Evolutionary conservation across 2,329 filamentous ascomycete genomes (phyloP), one percentile per base, ranked within the genome.

Genomic region (Ophiocordyceps robertsii): DNA sequence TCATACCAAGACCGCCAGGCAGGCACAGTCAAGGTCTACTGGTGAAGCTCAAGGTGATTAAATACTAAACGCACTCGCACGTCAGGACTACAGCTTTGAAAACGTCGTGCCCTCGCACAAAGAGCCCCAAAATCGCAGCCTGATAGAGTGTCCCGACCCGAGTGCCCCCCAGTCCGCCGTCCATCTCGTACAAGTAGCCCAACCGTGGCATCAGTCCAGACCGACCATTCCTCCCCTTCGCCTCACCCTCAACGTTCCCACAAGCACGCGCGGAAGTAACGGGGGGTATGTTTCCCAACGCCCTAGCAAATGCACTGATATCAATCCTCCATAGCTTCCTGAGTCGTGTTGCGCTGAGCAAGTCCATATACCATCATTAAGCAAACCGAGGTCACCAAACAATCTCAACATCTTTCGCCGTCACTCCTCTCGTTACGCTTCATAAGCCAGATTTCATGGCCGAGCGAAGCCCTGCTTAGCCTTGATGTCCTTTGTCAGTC

Each of bases 201-300:
- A 36, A 17, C 33, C 16, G n/a, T 5, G 3, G 2, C 14, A 36
- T 14, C 13, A 10, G 16, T 16, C n/a, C 14, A 35, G 11, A n/a
- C 33, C 10, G 17, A 16, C n/a, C 33, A n/a, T 16, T 36, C 13
- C 2, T 36, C 33, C 5, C 9, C 14, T 10, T 16, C n/a, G 6
- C 13, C 16, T 16, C n/a, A 10, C 14, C 33, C 13, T 10, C 3
- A 36, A 6, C n/a, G 33, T 17, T 36, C 33, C 33, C 33, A 16
- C 9, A 17, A 10, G 9, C 9, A 14, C 16, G 47, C 43, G 43
- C 43, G 45, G 41, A 47, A 45, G 43, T 33, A 49, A 50, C 42
- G 45, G 36, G 54, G 56, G 56, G 31, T 60, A 59, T 59, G 56
- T 49, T 48, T 56, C 53, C 43, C 49, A 57, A 59, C 57, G 57